phyloP scores from a whole-genome alignment of 163 green algal species.

The Coccomyxa subellipsoidea region DNA sequence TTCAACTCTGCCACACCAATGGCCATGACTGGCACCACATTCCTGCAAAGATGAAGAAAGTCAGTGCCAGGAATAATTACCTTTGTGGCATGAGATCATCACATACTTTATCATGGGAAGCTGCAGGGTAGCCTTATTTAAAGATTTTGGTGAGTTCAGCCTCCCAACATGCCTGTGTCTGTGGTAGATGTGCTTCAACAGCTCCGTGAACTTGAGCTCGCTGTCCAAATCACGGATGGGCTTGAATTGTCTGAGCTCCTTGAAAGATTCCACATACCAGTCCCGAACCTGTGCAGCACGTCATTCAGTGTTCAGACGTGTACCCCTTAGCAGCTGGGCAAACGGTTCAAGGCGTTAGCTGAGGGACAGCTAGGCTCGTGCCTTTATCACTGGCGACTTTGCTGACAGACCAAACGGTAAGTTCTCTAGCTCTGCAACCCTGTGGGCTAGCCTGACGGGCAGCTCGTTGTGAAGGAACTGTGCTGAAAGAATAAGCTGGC shows the following conservation, averaged over 20 bases:
- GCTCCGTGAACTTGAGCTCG: slow-evolving; percentile 84
- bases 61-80: too few relatives aligned
- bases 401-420: slow-evolving; percentile 82
- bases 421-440: slow-evolving; percentile 96
- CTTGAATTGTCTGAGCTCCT: slow-evolving; percentile 82
- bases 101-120: too few relatives aligned
- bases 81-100: too few relatives aligned
- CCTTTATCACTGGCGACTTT: slow-evolving; percentile 83
- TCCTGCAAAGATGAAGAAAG: slow-evolving; percentile 69
- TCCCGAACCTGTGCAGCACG: slow-evolving; percentile 69
- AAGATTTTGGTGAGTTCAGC: too few relatives aligned
- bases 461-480: slow-evolving; percentile 94
- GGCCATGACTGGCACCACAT: slow-evolving; percentile 95
- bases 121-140: too few relatives aligned
- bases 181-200: slow-evolving; percentile 70
- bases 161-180: slow-evolving; percentile 31
- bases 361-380: slow-evolving; percentile 23
- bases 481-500: slow-evolving; percentile 88
- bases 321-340: too few relatives aligned
- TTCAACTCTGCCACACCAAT: slow-evolving; percentile 79
- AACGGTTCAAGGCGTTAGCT: too few relatives aligned
- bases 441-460: slow-evolving; percentile 65
- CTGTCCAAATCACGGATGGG: slow-evolving; percentile 69
- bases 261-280: slow-evolving; percentile 97
- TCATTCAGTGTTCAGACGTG: neutral